Evolutionary conservation across 345 rosid species (phyloP), one percentile per base, ranked within the genome.

Genomic region (Toxicodendron radicans): DNA sequence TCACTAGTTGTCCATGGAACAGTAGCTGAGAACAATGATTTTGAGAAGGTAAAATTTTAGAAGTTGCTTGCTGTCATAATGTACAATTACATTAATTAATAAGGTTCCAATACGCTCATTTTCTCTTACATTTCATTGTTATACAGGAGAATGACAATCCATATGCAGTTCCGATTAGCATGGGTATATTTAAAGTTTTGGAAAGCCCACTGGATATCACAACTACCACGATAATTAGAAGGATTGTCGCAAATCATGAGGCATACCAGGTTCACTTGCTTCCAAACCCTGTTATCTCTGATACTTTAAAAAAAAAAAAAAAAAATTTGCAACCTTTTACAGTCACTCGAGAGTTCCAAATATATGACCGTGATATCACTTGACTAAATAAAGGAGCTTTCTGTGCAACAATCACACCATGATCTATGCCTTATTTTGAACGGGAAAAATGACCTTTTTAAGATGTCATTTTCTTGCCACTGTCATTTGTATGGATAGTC

Each of bases 201-300:
- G 93, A 89, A 3, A 91, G 93, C 76, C 88, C 93, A 20, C 77
- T 89, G 65, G 90, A 91, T 73, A 84, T 91, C 69, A 91, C 96
- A 10, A 89, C 96, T 45, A 83, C 90, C 46, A 89, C 92, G 0
- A 89, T 91, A 79, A 91, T 89, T 48, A 80, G 80, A 82, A 81
- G 96, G 79, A 91, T 91, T 68, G 88, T 91, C 17, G 77, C 93
- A 72, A 91, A 91, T 75, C 90, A 91, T 65, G 93, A 89, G 83
- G 92, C 90, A 53, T 91, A 81, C 81, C 86, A 83, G 90, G 93
- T 89, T 66, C 45, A 4, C 43, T 58, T 79, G 16, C 67, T n/a
- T 33, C 16, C 46, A 20, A 57, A 38, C 35, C 33, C 11, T 58
- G 72, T 41, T 71, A 52, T 62, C 43, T 48, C 52, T 68, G 62